These are phyloP conservation scores for Daldinia eschscholtzii DNA, from an alignment of 2,329 filamentous ascomycete genomes.

Conservation along the genomic window DNA sequence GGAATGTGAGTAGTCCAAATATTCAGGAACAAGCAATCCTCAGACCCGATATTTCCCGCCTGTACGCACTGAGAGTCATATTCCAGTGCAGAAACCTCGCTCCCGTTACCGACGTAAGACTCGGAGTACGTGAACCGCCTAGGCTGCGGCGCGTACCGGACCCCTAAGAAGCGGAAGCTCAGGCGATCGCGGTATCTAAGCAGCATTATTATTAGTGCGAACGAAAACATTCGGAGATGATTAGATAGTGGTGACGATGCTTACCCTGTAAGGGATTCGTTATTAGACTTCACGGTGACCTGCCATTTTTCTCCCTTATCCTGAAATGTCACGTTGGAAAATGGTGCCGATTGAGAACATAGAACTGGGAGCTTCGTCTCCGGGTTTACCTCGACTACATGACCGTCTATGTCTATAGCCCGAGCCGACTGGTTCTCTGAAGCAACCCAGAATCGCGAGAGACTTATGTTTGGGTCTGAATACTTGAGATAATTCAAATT, in stretches of 20 bases:
- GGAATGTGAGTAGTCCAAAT: slow-evolving; percentile 60
- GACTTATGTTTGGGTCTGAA: slow-evolving; percentile 44
- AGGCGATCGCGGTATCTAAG: slow-evolving; percentile 47
- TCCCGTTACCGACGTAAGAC: slow-evolving; percentile 54
- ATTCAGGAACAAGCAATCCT: slow-evolving; percentile 64
- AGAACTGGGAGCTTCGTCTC: slow-evolving; percentile 52
- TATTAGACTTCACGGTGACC: slow-evolving; percentile 55
- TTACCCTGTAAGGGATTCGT: slow-evolving; percentile 56
- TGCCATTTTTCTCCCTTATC: slow-evolving; percentile 55
- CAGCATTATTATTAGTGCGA: background rate
- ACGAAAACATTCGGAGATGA: background rate
- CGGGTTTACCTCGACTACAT: slow-evolving; percentile 38
- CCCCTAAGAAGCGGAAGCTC: slow-evolving; percentile 63
- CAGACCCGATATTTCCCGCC: slow-evolving; percentile 51
- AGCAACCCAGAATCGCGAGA: slow-evolving; percentile 56
- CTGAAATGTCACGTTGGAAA: slow-evolving; percentile 52
- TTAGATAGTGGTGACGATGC: background rate
- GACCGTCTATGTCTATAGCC: slow-evolving; percentile 50
- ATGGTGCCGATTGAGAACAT: slow-evolving; percentile 60
- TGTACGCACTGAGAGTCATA: slow-evolving; percentile 59
- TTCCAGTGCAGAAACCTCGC: slow-evolving; percentile 52
- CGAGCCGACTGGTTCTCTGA: slow-evolving; percentile 41
- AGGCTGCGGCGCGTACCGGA: slow-evolving; percentile 61
- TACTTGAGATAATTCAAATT: slow-evolving; percentile 56
- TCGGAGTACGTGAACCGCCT: slow-evolving; percentile 60